Evolutionary conservation across 495 filamentous ascomycete species (phyloP).

Genomic region (Penicillium canariense): DNA sequence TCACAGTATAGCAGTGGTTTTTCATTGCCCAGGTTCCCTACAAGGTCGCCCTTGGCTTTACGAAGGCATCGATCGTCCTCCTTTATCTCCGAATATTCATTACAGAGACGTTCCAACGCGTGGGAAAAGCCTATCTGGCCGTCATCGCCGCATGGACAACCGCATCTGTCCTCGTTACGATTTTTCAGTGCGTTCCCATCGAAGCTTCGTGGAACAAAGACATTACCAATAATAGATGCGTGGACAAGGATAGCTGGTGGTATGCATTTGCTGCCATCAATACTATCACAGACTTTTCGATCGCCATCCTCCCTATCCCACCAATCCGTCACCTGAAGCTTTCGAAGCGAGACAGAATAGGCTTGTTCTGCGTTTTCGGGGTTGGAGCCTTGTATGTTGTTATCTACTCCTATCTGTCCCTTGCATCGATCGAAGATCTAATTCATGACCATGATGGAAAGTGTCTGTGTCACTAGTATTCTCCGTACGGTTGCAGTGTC

Average conservation of each 20-base stretch:
- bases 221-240: conserved; percentile 14
- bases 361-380: conserved; percentile 32
- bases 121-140: conserved; percentile 15
- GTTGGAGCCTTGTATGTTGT: conserved; percentile 39
- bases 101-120: conserved; percentile 16
- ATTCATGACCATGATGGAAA: background rate
- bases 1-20: conserved; percentile 13
- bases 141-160: conserved; percentile 22
- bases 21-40: conserved; percentile 18
- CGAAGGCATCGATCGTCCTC: conserved; percentile 18
- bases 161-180: conserved; percentile 18
- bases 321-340: conserved; percentile 36
- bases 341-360: conserved; percentile 28
- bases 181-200: conserved; percentile 31
- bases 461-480: conserved; percentile 13
- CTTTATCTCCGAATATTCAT: conserved; percentile 26
- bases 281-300: conserved; percentile 39
- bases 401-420: conserved; percentile 1
- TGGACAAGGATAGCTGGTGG: conserved; percentile 14
- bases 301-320: conserved; percentile 38
- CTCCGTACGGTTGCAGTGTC: conserved; percentile 8
- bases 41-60: conserved; percentile 14
- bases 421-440: background rate
- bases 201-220: conserved; percentile 26
- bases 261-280: conserved; percentile 20